Evolutionary conservation across 495 filamentous ascomycete genomes (phyloP).

Genomic region (Penicillium atrosanguineum): DNA sequence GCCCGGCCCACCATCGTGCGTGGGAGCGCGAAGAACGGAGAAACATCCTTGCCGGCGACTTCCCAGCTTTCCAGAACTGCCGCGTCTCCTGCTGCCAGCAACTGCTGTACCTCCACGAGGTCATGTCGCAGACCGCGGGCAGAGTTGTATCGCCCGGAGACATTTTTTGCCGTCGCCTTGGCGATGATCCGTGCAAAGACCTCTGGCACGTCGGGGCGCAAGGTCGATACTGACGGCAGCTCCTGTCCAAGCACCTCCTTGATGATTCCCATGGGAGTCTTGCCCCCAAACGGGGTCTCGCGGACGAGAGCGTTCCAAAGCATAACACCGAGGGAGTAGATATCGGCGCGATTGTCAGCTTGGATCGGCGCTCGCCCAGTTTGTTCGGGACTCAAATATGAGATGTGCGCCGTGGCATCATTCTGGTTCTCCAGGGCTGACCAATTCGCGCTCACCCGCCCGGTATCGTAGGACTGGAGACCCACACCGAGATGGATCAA

Average conservation of each 20-base stretch:
- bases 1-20: constrained; percentile 60
- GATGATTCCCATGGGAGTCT: constrained; percentile 68
- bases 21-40: constrained; percentile 69
- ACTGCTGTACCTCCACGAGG: constrained; percentile 55
- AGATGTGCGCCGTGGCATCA: too few species aligned
- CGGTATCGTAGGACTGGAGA: constrained; percentile 51
- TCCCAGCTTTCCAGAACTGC: constrained; percentile 54
- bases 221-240: constrained; percentile 60
- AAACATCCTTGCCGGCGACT: constrained; percentile 63
- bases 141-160: constrained; percentile 71
- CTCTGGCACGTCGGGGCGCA: constrained; percentile 66
- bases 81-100: constrained; percentile 60
- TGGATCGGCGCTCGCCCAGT: constrained; percentile 73
- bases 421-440: too few species aligned
- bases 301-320: constrained; percentile 71
- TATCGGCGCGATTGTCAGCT: constrained; percentile 71
- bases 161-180: constrained; percentile 72
- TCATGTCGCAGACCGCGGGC: constrained; percentile 66
- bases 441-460: too few species aligned
- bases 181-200: constrained; percentile 65
- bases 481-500: constrained; percentile 72
- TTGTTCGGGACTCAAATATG: constrained; percentile 54
- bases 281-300: constrained; percentile 62
- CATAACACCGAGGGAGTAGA: constrained; percentile 69
- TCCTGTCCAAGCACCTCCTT: constrained; percentile 65